Percentiles rank a stretch among this genome's conserved stretches.
These are phyloP conservation scores for Epithele typhae DNA, from an alignment of 768 basidiomycete genomes.

Conservation along the genomic window DNA sequence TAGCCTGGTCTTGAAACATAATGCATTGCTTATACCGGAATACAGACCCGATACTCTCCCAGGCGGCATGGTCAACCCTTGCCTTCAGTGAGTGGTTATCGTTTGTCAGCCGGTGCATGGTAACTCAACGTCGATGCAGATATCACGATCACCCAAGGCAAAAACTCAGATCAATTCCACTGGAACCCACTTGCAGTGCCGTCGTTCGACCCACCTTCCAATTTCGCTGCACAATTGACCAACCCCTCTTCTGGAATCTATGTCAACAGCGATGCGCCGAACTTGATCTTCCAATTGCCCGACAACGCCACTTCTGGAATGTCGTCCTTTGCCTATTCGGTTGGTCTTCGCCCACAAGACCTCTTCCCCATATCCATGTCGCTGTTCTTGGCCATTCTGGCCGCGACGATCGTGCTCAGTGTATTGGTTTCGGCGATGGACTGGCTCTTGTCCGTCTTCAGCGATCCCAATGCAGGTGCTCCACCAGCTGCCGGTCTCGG, in stretches of 20 bases:
- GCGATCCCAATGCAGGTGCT: conserved; percentile 18
- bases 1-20: conserved; percentile 1
- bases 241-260: conserved; percentile 74
- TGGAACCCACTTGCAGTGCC: conserved; percentile 64
- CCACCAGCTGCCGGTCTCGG: conserved; percentile 26
- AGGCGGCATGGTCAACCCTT: conserved; percentile 86
- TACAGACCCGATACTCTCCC: conserved; percentile 83
- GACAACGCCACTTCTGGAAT: conserved; percentile 63
- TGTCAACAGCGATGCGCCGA: conserved; percentile 62
- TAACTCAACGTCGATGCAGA: conserved; percentile 42
- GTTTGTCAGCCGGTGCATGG: conserved; percentile 9
- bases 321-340: conserved; percentile 74
- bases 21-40: not conserved
- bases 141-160: conserved; percentile 57
- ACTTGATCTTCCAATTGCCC: conserved; percentile 71
- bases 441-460: conserved; percentile 39
- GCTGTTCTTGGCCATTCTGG: conserved; percentile 78
- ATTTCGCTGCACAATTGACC: conserved; percentile 68
- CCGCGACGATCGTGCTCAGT: conserved; percentile 65
- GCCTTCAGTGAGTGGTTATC: conserved; percentile 52
- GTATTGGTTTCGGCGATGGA: conserved; percentile 72
- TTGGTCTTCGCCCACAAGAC: conserved; percentile 80
- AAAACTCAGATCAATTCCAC: conserved; percentile 40
- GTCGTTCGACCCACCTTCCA: conserved; percentile 59
- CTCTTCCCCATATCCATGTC: conserved; percentile 79